Conservation (phyloP, 2,329 filamentous ascomycete species). For the Penicillium sp. region DNA sequence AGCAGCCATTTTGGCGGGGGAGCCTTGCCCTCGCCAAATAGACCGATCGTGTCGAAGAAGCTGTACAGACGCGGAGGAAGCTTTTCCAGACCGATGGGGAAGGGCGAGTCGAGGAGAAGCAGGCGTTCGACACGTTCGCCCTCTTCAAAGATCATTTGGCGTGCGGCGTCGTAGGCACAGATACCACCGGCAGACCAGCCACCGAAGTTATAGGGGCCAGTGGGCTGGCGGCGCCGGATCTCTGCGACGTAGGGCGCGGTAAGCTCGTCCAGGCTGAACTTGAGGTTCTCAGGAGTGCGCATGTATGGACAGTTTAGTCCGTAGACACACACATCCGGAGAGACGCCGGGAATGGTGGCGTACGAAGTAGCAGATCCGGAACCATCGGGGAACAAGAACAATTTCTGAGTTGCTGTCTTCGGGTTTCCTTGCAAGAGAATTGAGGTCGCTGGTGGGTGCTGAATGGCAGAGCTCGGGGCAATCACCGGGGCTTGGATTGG, state of each 20-base stretch:
- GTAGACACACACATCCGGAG: slow-evolving; percentile 43
- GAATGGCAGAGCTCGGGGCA: slow-evolving; percentile 13
- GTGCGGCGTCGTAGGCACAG: slow-evolving; percentile 64
- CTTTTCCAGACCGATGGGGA: slow-evolving; percentile 64
- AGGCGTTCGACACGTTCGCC: slow-evolving; percentile 58
- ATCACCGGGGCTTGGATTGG: slow-evolving; percentile 21
- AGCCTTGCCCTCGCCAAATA: slow-evolving; percentile 46
- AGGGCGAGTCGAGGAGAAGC: slow-evolving; percentile 64
- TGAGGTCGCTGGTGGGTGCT: slow-evolving; percentile 41
- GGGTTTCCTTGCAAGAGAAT: slow-evolving; percentile 45
- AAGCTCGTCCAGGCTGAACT: slow-evolving; percentile 36
- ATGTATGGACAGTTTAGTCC: slow-evolving; percentile 45
- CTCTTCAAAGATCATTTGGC: slow-evolving; percentile 53
- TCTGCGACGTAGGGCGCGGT: slow-evolving; percentile 42
- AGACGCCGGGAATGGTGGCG: slow-evolving; percentile 41
- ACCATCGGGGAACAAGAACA: slow-evolving; percentile 47
- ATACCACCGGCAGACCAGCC: slow-evolving; percentile 78
- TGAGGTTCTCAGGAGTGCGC: slow-evolving; percentile 39
- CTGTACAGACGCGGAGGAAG: slow-evolving; percentile 55
- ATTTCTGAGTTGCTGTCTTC: slow-evolving; percentile 40
- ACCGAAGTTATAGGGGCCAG: slow-evolving; percentile 60
- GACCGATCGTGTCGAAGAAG: slow-evolving; percentile 47
- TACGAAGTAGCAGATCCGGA: slow-evolving; percentile 48
- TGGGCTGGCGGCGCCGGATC: slow-evolving; percentile 47
- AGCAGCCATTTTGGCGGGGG: slow-evolving; percentile 49